Conservation (phyloP, 306 rosid species). For the Gleditsia sinensis region DNA sequence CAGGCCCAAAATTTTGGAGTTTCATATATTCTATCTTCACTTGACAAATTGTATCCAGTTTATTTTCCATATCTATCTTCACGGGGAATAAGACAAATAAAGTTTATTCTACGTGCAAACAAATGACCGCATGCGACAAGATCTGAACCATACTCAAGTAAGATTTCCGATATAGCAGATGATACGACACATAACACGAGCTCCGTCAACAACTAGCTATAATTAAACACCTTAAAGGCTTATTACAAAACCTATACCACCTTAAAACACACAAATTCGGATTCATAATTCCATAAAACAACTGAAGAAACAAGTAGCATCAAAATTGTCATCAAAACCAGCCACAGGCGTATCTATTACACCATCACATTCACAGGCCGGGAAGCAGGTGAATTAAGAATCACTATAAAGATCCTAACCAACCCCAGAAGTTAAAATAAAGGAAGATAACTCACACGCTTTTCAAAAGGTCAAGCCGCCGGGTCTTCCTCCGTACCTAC, state of each 20-base stretch:
- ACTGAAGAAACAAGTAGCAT: not conserved
- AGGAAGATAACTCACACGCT: conserved; percentile 34
- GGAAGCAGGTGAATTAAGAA: not conserved
- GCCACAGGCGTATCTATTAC: not conserved
- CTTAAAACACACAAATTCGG: not conserved
- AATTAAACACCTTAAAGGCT: not conserved
- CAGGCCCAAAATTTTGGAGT: not conserved
- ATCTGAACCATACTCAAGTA: conserved; percentile 27
- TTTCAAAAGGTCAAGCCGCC: conserved; percentile 6
- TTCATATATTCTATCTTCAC: not conserved
- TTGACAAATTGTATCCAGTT: not conserved
- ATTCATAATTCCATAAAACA: not conserved
- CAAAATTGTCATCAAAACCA: not conserved
- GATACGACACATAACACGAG: not conserved
- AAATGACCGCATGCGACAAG: conserved; percentile 32
- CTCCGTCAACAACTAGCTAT: not conserved
- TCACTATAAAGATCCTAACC: not conserved
- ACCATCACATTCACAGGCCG: not conserved
- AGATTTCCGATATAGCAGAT: not conserved
- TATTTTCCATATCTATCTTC: not conserved
- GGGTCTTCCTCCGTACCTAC: conserved; percentile 20
- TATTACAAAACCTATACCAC: not conserved
- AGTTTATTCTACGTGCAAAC: not conserved
- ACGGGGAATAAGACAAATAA: not conserved
- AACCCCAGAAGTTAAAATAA: not conserved